Base-by-base conservation (phyloP, 164 flowering plant species). In the Aristolochia fimbriata region DNA sequence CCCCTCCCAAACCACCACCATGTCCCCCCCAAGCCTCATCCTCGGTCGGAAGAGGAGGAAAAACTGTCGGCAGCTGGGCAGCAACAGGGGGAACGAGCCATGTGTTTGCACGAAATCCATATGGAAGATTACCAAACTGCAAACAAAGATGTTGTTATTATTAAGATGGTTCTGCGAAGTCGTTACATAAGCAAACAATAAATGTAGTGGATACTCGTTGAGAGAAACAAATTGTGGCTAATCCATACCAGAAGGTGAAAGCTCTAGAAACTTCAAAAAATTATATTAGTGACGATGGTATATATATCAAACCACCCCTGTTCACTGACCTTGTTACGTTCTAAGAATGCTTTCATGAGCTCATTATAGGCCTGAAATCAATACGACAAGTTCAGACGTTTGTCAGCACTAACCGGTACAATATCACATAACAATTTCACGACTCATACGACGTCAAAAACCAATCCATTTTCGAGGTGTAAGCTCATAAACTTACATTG, bases 81-180 rank as follows among this genome's bases (percentile, higher is more conserved):
- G 87, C 85, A 61, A 81, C 70, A 15, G 97, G 97, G 58, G 96
- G 99, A 27, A 93, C 81, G 22, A 93, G 92, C 99, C 99, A 93
- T 52, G 99, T 93, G 78, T 93, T 93, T 64, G 99, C 91, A 77
- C 99, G 82, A 67, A 90, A 93, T 24, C 99, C 97, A 73, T 78
- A 93, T 24, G 99, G 97, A 62, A 93, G 96, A 80, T 93, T 93
- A 33, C 97, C 99, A 81, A 93, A 93, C 99, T 93, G 85, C 75
- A 81, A 11, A 1, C 19, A 62, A 23, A 45, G 20, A 24, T 6
- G 43, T 37, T n/a, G n/a, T n/a, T n/a, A 10, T 37, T 37, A 37
- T 10, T 37, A 7, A 7, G 43, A 5, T 10, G 4, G 43, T 10
- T 37, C 7, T 37, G 43, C 43, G 1, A 10, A 37, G 8, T 37